These are phyloP conservation scores for Pseudocercospora vitis DNA, from an alignment of 2,329 filamentous ascomycete genomes.

Conservation along the genomic window DNA sequence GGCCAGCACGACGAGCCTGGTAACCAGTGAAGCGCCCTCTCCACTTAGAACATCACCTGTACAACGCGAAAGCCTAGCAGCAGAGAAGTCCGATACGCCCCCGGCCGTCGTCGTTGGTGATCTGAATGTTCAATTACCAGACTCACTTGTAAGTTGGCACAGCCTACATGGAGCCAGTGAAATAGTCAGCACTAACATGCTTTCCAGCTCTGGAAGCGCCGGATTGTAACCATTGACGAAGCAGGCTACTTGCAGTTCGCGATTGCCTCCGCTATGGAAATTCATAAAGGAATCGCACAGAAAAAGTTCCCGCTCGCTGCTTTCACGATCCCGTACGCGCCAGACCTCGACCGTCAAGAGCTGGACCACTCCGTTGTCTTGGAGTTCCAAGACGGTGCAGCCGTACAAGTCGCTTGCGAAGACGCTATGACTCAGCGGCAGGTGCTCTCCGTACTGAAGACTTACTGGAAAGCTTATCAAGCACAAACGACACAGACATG, in stretches of 20 bases:
- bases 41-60: slow-evolving; percentile 3
- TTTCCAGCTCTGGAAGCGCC: slow-evolving; percentile 81
- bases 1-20: slow-evolving; percentile 33
- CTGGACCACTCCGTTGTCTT: slow-evolving; percentile 78
- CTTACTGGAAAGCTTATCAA: slow-evolving; percentile 32
- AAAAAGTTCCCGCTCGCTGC: slow-evolving; percentile 79
- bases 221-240: slow-evolving; percentile 81
- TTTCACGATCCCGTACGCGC: slow-evolving; percentile 74
- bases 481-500: slow-evolving; percentile 6
- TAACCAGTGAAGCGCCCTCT: slow-evolving; percentile 13
- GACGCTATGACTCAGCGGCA: slow-evolving; percentile 55
- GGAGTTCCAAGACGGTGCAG: slow-evolving; percentile 62
- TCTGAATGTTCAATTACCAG: slow-evolving; percentile 95
- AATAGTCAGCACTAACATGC: slow-evolving; percentile 13
- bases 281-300: slow-evolving; percentile 30
- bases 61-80: slow-evolving; percentile 22
- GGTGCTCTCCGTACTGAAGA: slow-evolving; percentile 43
- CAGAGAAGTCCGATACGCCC: slow-evolving; percentile 41
- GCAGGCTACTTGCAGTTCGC: slow-evolving; percentile 81
- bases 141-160: slow-evolving; percentile 63
- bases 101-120: slow-evolving; percentile 74
- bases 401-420: slow-evolving; percentile 63
- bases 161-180: background rate
- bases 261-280: slow-evolving; percentile 58
- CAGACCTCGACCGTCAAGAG: slow-evolving; percentile 90